Evolutionary conservation across 352 stramenopile species (phyloP).

Genomic region (Globisporangium abappressorium): DNA sequence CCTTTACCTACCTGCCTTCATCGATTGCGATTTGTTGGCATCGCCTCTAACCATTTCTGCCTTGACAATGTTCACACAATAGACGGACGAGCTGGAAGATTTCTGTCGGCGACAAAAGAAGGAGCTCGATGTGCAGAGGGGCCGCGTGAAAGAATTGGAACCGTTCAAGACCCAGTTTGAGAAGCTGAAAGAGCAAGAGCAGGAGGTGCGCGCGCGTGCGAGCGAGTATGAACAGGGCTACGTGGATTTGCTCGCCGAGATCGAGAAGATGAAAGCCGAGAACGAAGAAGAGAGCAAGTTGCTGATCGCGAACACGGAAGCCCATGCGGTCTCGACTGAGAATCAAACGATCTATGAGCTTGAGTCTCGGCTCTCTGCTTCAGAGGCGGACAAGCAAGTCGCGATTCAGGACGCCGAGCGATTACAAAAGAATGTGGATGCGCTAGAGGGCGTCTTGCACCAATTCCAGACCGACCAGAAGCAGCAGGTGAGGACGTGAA

Average conservation of each 20-base stretch:
- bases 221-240: conserved; percentile 74
- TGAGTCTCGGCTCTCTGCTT: conserved; percentile 45
- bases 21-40: neutral
- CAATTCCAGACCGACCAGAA: conserved; percentile 69
- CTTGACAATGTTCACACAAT: neutral
- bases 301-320: conserved; percentile 44
- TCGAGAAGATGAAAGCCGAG: conserved; percentile 42
- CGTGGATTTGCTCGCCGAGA: conserved; percentile 46
- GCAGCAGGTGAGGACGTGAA: conserved; percentile 23
- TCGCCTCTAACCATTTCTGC: neutral
- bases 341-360: conserved; percentile 62
- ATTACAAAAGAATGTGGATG: conserved; percentile 48
- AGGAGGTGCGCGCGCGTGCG: conserved; percentile 34
- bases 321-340: conserved; percentile 46
- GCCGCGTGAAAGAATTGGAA: conserved; percentile 27
- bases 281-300: conserved; percentile 50
- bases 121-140: conserved; percentile 30
- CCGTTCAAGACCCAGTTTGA: conserved; percentile 29
- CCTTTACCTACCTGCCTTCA: neutral
- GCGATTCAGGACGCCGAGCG: conserved; percentile 56
- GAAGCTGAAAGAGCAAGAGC: conserved; percentile 37
- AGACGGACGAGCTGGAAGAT: conserved; percentile 44
- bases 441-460: conserved; percentile 58
- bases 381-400: conserved; percentile 59
- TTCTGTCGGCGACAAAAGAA: conserved; percentile 36